Evolutionary conservation across 2,329 filamentous ascomycete genomes (phyloP).

Genomic region (Diaporthe caulivora): DNA sequence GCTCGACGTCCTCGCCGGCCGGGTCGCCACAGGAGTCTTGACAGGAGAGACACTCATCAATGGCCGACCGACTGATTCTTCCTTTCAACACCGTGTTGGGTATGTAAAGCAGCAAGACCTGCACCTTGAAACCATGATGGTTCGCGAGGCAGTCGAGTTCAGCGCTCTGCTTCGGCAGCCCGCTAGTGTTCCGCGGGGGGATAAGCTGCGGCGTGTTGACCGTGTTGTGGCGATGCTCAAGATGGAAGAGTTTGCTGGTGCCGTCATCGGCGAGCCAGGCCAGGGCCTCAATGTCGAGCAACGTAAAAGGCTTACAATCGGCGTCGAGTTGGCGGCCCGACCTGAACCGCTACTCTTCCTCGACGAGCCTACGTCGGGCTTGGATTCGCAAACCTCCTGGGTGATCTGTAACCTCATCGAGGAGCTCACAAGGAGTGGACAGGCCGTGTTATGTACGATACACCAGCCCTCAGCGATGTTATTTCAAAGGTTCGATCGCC

Average conservation of each 20-base stretch:
- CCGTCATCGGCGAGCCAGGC: slow-evolving; percentile 76
- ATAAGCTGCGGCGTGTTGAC: background rate
- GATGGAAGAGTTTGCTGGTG: slow-evolving; percentile 75
- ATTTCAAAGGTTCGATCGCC: background rate
- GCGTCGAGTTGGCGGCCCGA: slow-evolving; percentile 72
- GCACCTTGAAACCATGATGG: slow-evolving; percentile 76
- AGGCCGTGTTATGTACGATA: background rate
- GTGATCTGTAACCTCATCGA: background rate
- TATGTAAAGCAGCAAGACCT: slow-evolving; percentile 81
- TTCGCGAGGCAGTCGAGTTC: slow-evolving; percentile 76
- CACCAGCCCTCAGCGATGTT: slow-evolving; percentile 4
- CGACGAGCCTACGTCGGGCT: slow-evolving; percentile 52
- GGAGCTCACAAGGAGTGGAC: background rate
- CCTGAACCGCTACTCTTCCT: slow-evolving; percentile 71
- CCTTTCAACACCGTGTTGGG: slow-evolving; percentile 51
- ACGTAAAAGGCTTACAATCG: slow-evolving; percentile 69
- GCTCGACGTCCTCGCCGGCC: background rate
- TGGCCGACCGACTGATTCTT: background rate
- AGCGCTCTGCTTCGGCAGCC: slow-evolving; percentile 77
- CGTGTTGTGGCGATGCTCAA: background rate
- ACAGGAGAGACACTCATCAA: background rate
- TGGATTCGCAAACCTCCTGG: slow-evolving; percentile 77
- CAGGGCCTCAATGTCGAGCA: slow-evolving; percentile 69
- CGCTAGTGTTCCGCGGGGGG: slow-evolving; percentile 58
- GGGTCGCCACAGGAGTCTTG: background rate